Base-by-base conservation (phyloP, 208 protist genomes). In the Crithidia bombi region DNA sequence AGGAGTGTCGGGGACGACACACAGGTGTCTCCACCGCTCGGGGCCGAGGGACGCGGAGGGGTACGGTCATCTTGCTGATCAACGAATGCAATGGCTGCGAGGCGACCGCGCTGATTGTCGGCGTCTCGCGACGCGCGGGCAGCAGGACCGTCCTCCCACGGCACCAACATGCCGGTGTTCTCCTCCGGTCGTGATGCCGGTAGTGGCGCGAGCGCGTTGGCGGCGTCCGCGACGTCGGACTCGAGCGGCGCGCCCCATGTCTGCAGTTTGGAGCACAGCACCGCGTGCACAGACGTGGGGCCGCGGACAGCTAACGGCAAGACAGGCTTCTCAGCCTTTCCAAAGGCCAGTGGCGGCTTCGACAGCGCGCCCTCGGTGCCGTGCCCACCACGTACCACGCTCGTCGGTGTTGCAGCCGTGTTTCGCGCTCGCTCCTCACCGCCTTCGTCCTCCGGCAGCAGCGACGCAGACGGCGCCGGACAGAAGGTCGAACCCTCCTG, bases 221-320 rank as follows among this genome's bases (percentile, higher is more conserved):
- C 52, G 19, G n/a, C 59, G 5, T 65, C 41, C 7, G 2, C 44
- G 9, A n/a, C 44, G 3, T 65, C 59, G 44, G n/a, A 14, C 32
- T 65, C 59, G 11, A 65, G 6, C 15, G 41, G 44, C 4, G n/a
- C 59, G 2, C 59, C 59, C 59, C 59, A 65, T 3, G 59, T 65
- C 30, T 38, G 44, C 30, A 65, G 32, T n/a, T 65, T 65, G 2
- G 59, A 26, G 59, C 59, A 65, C 59, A 65, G n/a, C 3, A 32
- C 59, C n/a, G 59, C 59, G 32, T 65, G 59, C 59, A 32, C 44
- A 3, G 41, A 54, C 30, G 32, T 15, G 25, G 28, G 44, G 5
- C 32, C 41, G 2, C 28, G 57, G 23, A 35, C 41, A 3, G 28
- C 41, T 35, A n/a, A n/a, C 3, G 36, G 3, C 1, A 2, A 6